A percentile compares a stretch with the other conserved stretches of the same genome.
Conservation (phyloP, 352 stramenopile genomes). For the Pilasporangium apinafurcum region DNA sequence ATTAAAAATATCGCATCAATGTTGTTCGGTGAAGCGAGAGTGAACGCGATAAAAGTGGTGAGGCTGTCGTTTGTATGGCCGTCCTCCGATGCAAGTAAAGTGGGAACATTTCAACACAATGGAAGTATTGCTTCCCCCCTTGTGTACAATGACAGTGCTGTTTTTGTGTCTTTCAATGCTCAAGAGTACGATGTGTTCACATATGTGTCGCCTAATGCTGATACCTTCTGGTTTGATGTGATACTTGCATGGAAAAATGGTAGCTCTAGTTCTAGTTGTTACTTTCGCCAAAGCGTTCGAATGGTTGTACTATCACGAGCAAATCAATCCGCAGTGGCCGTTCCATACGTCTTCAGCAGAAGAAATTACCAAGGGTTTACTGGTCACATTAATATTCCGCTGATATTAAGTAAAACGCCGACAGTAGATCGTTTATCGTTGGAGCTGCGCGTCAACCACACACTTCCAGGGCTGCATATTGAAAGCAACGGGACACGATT, state of each 20-base stretch:
- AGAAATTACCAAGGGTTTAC: conserved; percentile 10
- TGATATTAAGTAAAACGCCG: no score
- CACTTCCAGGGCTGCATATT: conserved; percentile 3
- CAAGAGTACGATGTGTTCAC: no score
- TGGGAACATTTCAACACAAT: conserved; percentile 4
- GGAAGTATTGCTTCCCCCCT: background rate
- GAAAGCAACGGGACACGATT: background rate
- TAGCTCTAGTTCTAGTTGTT: conserved; percentile 3
- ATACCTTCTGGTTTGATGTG: no score
- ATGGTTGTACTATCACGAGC: conserved; percentile 8
- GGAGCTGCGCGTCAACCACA: conserved; percentile 1
- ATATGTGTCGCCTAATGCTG: no score
- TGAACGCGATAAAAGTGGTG: background rate
- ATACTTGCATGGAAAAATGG: conserved; percentile 7
- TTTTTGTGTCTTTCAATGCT: background rate
- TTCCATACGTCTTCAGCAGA: conserved; percentile 17
- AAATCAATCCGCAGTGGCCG: background rate
- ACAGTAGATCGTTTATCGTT: no score
- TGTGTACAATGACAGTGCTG: conserved; percentile 5
- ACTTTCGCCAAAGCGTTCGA: conserved; percentile 3
- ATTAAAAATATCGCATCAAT: background rate
- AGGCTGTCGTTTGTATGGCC: conserved; percentile 5
- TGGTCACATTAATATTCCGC: conserved; percentile 13
- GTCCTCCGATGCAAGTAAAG: background rate
- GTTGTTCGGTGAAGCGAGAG: background rate